Percentiles rank a stretch among this genome's conserved stretches.
These are phyloP conservation scores for Globisporangium nodosum DNA, from an alignment of 352 stramenopile species.

Conservation along the genomic window DNA sequence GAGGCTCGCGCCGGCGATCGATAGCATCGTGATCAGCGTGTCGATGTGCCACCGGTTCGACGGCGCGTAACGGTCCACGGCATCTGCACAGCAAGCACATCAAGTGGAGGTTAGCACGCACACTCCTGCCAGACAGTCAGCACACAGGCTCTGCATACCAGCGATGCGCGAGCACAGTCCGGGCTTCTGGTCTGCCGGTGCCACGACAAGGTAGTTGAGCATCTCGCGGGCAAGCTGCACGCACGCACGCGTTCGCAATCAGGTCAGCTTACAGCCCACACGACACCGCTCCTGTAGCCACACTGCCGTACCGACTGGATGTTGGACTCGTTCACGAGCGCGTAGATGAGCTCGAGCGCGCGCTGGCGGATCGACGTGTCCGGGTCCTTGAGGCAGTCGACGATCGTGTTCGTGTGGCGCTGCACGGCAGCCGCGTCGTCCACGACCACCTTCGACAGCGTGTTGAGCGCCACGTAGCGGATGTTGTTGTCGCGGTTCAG, in stretches of 20 bases:
- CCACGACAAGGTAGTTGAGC: conserved; percentile 99
- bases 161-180: conserved; percentile 94
- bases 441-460: conserved; percentile 88
- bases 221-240: conserved; percentile 93
- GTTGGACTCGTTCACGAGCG: conserved; percentile 97
- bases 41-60: conserved; percentile 93
- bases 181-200: conserved; percentile 92
- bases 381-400: conserved; percentile 94
- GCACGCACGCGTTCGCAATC: not conserved
- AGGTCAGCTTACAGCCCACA: not conserved
- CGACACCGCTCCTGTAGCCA: no score
- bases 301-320: conserved; percentile 74
- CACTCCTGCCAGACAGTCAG: no score
- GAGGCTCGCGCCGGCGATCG: conserved; percentile 93
- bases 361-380: conserved; percentile 98
- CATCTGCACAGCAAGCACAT: conserved; percentile 30
- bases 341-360: conserved; percentile 98
- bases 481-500: conserved; percentile 99
- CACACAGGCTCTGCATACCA: conserved; percentile 30
- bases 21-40: conserved; percentile 98
- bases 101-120: no score
- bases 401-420: conserved; percentile 95
- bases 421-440: conserved; percentile 94
- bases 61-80: conserved; percentile 77
- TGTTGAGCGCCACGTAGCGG: conserved; percentile 99